phyloP scores from a whole-genome alignment of 2,329 filamentous ascomycete genomes.

The Venturia aucupariae region DNA sequence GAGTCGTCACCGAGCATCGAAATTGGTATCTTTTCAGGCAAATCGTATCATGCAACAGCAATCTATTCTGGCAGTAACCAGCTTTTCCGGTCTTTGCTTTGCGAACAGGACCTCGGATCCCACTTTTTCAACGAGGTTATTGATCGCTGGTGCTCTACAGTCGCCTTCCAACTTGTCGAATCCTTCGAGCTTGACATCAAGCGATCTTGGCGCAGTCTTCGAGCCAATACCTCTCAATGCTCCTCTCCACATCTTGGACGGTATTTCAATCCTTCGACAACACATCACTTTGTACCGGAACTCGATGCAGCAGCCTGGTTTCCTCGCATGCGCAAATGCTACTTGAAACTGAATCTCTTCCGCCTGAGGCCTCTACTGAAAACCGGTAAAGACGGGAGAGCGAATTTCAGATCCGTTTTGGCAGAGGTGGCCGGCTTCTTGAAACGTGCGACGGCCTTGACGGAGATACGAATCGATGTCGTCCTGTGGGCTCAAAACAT shows the following conservation, averaged over 20 bases:
- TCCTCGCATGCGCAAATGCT: constrained; percentile 6
- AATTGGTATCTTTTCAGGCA: not conserved
- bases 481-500: constrained; percentile 7
- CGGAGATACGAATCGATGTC: not conserved
- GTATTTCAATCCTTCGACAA: not conserved
- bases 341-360: constrained; percentile 1
- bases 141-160: not conserved
- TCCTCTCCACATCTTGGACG: not conserved
- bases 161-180: not conserved
- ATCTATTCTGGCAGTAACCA: not conserved
- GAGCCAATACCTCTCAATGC: not conserved
- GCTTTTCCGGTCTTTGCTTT: not conserved
- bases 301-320: not conserved
- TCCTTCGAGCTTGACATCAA: constrained; percentile 7
- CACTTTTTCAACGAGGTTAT: not conserved
- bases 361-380: not conserved
- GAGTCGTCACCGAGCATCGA: not conserved
- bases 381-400: not conserved
- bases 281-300: not conserved
- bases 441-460: not conserved
- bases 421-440: not conserved
- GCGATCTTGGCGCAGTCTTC: not conserved
- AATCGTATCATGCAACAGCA: not conserved
- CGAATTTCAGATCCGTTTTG: not conserved
- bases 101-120: not conserved